Evolutionary conservation across 2,329 filamentous ascomycete species (phyloP), one percentile per base, ranked within the genome.

Genomic region (Alternaria ventricosa): DNA sequence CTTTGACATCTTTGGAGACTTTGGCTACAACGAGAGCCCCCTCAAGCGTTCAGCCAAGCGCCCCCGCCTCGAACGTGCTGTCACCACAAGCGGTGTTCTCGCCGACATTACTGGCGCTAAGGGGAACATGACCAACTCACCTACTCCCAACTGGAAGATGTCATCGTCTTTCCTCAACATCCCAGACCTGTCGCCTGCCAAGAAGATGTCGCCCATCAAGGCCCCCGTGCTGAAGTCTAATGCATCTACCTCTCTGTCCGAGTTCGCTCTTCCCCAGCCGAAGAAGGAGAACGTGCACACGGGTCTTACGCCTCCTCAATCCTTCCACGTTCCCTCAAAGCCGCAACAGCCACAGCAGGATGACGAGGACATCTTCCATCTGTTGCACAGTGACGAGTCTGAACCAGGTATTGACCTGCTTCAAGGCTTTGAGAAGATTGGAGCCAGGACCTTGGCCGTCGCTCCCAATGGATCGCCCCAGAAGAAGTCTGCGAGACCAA

Each of bases 381-480:
- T 88, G 36, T 84, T 90, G 44, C 82, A 88, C 55, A 83, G 84
- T 60, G 88, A 90, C 63, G 87, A 89, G 44, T 82, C 82, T 4
- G 84, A 87, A 61, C 88, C 90, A 63, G 80, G 86, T 13, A 85
- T 93, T 55, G 91, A 94, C 71, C 90, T 94, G 68, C 85, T 92
- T 49, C 89, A 92, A 74, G 90, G 90, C 10, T 94, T 93, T 72
- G 88, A 90, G 75, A 91, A 90, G 81, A 93, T 94, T 75, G 91
- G 91, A 55, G 76, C 79, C 6, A 65, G 75, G 27, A 60, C 71
- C 3, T 69, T 73, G 23, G 71, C 71, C 47, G 74, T 78, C 41
- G 77, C 77, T 6, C 69, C 75, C 9, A 79, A 79, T 36, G 78
- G 77, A 30, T 79, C 77, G 23, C 77, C 77, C 12, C 67, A 74